These are phyloP conservation scores for Zymoseptoria crescenta DNA, from an alignment of 2,329 filamentous ascomycete genomes.

Conservation along the genomic window DNA sequence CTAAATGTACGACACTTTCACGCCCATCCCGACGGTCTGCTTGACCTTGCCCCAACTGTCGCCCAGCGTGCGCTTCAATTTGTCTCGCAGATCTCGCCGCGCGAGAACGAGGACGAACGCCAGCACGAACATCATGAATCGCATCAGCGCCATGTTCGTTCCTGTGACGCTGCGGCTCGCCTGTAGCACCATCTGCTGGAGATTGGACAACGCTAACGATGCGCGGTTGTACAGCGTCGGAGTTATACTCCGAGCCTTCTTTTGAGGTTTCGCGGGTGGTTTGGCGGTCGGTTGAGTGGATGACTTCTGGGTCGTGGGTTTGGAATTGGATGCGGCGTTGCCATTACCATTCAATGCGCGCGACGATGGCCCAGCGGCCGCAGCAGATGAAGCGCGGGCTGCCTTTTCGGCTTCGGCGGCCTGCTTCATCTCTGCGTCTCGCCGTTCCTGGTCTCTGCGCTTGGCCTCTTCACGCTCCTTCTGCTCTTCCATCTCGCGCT, in stretches of 20 bases:
- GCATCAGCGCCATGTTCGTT: constrained; percentile 47
- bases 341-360: not conserved
- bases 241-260: constrained; percentile 14
- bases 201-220: constrained; percentile 35
- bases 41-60: constrained; percentile 73
- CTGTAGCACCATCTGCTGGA: constrained; percentile 32
- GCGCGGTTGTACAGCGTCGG: constrained; percentile 22
- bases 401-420: constrained; percentile 16
- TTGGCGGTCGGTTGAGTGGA: constrained; percentile 9
- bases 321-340: not conserved
- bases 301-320: not conserved
- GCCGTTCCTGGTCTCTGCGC: constrained; percentile 24
- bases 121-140: constrained; percentile 68
- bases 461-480: constrained; percentile 25
- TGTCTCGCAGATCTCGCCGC: constrained; percentile 64
- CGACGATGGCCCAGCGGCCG: not conserved
- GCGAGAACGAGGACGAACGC: constrained; percentile 71
- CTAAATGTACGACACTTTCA: constrained; percentile 93
- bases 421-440: constrained; percentile 29
- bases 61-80: constrained; percentile 60
- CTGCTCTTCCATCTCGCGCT: constrained; percentile 37
- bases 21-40: constrained; percentile 86
- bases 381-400: constrained; percentile 2
- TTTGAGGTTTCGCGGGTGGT: constrained; percentile 9
- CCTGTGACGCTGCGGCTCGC: constrained; percentile 45